A percentile compares a stretch with the other conserved stretches of the same genome.
phyloP scores from a whole-genome alignment of 345 rosid species.

The Dipteronia dyeriana region DNA sequence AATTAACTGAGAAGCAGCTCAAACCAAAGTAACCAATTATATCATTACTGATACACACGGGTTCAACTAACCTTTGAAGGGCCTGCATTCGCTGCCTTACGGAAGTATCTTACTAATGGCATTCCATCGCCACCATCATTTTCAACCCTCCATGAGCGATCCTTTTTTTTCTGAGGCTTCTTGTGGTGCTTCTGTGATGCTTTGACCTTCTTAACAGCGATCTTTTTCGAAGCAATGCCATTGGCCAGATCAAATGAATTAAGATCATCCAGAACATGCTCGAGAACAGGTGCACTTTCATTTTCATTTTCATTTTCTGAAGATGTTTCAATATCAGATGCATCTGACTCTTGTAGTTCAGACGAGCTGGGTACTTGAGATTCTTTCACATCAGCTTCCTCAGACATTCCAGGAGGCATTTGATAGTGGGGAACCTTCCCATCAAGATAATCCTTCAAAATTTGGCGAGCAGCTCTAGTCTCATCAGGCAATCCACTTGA shows the following conservation, averaged over 20 bases:
- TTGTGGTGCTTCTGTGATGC: constrained; percentile 68
- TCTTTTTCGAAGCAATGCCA: constrained; percentile 57
- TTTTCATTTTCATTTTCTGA: constrained; percentile 21
- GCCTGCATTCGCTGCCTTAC: constrained; percentile 61
- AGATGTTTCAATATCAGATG: constrained; percentile 44
- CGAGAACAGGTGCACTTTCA: constrained; percentile 37
- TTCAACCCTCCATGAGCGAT: constrained; percentile 66
- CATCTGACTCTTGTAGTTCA: constrained; percentile 39
- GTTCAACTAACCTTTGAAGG: constrained; percentile 44
- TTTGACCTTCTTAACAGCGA: constrained; percentile 42
- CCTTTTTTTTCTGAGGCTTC: constrained; percentile 72
- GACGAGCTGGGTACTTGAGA: constrained; percentile 23
- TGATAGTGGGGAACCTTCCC: constrained; percentile 79
- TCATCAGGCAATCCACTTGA: constrained; percentile 97
- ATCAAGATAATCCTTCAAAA: constrained; percentile 78
- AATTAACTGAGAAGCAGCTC: neutral
- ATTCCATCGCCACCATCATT: constrained; percentile 67
- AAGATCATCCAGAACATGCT: constrained; percentile 70
- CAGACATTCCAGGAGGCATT: constrained; percentile 69
- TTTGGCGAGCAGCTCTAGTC: constrained; percentile 81
- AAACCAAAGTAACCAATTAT: neutral
- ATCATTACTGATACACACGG: neutral
- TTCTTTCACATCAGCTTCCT: constrained; percentile 33
- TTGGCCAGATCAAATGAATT: constrained; percentile 72
- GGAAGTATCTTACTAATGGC: constrained; percentile 67